Evolutionary conservation across 129 eudicot genomes (phyloP), one percentile per base, ranked within the genome.

Genomic region (Flaveria linearis): DNA sequence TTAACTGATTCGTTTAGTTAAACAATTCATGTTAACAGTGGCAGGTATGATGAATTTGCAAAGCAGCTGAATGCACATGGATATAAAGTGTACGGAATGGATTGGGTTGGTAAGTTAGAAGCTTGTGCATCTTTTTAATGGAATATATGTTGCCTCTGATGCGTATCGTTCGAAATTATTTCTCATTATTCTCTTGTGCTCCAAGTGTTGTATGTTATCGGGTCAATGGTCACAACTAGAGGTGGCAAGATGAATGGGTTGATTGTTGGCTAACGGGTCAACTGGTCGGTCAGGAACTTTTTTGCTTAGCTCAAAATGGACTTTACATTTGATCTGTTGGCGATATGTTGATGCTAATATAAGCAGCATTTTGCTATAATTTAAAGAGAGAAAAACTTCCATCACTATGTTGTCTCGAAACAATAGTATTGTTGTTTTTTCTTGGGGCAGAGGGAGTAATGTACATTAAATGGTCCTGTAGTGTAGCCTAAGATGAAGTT

Each of bases 101-200:
- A 93, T 74, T 93, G 98, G 98, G 83, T 93, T 85, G 97, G 98
- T 93, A 84, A 85, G 97, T 78, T 61, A n/a, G 58, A 45, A 71
- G 63, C 72, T 14, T 18, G 43, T 18, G 11, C 83, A 52, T 79
- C 66, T 51, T 71, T 72, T 64, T 22, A 3, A 11, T 42, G 45
- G 4, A 28, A 28, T 28, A 17, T 33, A 58, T 16, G 4, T 50
- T 60, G 14, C 22, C 36, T 64, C 14, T 3, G 17, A 36, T 30
- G 47, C 57, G 26, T 36, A 52, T 15, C 42, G 2, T 68, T 68
- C 42, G 7, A 5, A 18, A 9, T 25, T 55, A 5, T 63, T 25
- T 72, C 18, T 0, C 22, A 36, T 36, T 23, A 2, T 70, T 13
- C 56, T 71, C 42, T 68, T 33, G 3, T 23, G 16, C 68, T 51